Base-by-base conservation (phyloP, 768 basidiomycete species). In the Lactarius hengduanensis region DNA sequence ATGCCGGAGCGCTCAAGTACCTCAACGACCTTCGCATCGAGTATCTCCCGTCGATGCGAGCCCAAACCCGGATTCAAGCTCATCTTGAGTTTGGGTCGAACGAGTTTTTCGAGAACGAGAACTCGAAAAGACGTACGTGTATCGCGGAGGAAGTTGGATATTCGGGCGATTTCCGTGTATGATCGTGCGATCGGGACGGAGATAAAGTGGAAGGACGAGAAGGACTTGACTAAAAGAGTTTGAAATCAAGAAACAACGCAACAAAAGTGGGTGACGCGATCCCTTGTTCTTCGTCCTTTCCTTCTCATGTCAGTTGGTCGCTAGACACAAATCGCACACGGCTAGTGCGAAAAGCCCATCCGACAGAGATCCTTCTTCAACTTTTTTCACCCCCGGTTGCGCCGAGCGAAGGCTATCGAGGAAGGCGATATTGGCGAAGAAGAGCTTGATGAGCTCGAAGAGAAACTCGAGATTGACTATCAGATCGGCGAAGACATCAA, bases 211-310 rank as follows among this genome's bases (percentile, higher is more conserved):
- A 96, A 96, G 80, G 95, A 93, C 77, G 96, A 96, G 72, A 96
- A 97, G 80, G 94, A 99, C 79, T 83, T 99, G 65, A 99, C 96
- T n/a, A 60, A 94, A 94, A 80, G 92, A 92, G 80, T 91, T 93
- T 72, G 96, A 98, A 81, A 96, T 98, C 77, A 97, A 96, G 85
- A 98, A 97, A 83, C 96, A 98, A 80, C 83, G 96, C 73, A 99
- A 99, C 81, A 99, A 98, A 85, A 95, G 96, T 97, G 66, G 30
- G 75, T 72, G 4, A 16, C 10, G 2, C 45, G 50, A 26, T 9
- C 22, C 9, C 30, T 50, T 41, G 38, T 40, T 43, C 40, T 16
- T 26, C 3, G 18, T 15, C 2, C 30, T 34, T n/a, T 40, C 22
- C 6, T 58, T 59, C 59, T 65, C 4, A 61, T 55, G 18, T 26